Percentiles rank a stretch among this genome's conserved stretches.
phyloP scores from a whole-genome alignment of 495 filamentous ascomycete species.

The Barbatosphaeria neglecta region DNA sequence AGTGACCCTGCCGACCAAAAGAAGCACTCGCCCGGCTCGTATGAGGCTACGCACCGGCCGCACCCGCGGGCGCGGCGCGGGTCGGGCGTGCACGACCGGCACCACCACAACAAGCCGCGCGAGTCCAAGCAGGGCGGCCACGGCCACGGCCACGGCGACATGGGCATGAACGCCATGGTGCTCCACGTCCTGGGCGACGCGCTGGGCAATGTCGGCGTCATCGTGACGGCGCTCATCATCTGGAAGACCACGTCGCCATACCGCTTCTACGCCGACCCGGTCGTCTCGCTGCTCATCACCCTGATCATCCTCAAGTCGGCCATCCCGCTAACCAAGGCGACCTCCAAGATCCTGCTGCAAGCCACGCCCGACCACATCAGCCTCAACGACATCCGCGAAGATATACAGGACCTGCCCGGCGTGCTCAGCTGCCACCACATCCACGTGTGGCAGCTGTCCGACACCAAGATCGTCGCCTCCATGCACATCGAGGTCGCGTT shows the following conservation, averaged over 20 bases:
- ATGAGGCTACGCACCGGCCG: slow-evolving; percentile 7
- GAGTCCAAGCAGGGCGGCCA: slow-evolving; percentile 48
- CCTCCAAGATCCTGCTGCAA: slow-evolving; percentile 87
- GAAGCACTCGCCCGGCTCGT: slow-evolving; percentile 8
- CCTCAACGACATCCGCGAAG: slow-evolving; percentile 81
- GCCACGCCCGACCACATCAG: slow-evolving; percentile 80
- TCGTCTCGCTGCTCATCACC: slow-evolving; percentile 92
- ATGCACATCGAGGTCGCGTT: slow-evolving; percentile 83
- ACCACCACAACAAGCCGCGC: slow-evolving; percentile 75
- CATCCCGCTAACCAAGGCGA: slow-evolving; percentile 84
- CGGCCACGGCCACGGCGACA: slow-evolving; percentile 69
- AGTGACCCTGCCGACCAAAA: slow-evolving; percentile 9
- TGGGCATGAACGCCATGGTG: slow-evolving; percentile 97
- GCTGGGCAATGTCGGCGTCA: slow-evolving; percentile 93
- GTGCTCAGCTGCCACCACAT: slow-evolving; percentile 86
- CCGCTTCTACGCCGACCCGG: slow-evolving; percentile 72
- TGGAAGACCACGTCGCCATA: slow-evolving; percentile 63
- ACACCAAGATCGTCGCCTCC: slow-evolving; percentile 82
- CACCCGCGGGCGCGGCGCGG: slow-evolving; percentile 18
- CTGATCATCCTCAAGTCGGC: slow-evolving; percentile 85
- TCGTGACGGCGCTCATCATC: slow-evolving; percentile 82
- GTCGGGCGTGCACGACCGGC: slow-evolving; percentile 42
- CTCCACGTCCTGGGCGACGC: slow-evolving; percentile 95
- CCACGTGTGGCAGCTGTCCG: slow-evolving; percentile 94
- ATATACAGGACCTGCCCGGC: slow-evolving; percentile 74